phyloP scores from a whole-genome alignment of 2,329 filamentous ascomycete species.

The Plectosphaerella sp. region DNA sequence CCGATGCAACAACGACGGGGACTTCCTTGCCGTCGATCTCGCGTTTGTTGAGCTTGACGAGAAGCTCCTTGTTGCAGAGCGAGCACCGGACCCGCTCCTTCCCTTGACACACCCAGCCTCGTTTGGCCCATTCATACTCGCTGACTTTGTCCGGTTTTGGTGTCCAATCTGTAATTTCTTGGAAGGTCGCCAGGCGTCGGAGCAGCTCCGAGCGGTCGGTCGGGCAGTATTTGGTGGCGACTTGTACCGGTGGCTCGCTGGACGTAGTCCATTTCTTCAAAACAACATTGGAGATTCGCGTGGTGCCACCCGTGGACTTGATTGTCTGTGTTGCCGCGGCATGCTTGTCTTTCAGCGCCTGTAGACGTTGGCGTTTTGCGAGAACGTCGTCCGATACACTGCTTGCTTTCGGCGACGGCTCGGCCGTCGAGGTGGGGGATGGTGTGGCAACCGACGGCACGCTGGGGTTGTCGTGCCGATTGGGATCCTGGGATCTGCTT shows the following conservation, averaged over 20 bases:
- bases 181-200: slow-evolving; percentile 77
- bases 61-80: slow-evolving; percentile 77
- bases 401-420: background rate
- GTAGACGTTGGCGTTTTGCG: slow-evolving; percentile 48
- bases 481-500: slow-evolving; percentile 23
- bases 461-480: slow-evolving; percentile 9
- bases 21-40: slow-evolving; percentile 52
- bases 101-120: slow-evolving; percentile 83
- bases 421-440: slow-evolving; percentile 7
- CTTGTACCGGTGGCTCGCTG: slow-evolving; percentile 16
- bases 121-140: slow-evolving; percentile 92
- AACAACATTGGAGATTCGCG: slow-evolving; percentile 34
- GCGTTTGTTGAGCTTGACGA: slow-evolving; percentile 70
- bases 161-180: slow-evolving; percentile 89
- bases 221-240: slow-evolving; percentile 69
- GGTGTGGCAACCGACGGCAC: background rate
- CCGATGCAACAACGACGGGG: slow-evolving; percentile 49
- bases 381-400: slow-evolving; percentile 34
- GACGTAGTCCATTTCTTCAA: slow-evolving; percentile 34
- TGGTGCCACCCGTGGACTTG: slow-evolving; percentile 13
- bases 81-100: slow-evolving; percentile 82
- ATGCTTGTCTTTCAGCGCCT: slow-evolving; percentile 12
- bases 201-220: slow-evolving; percentile 82
- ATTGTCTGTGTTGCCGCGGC: slow-evolving; percentile 5
- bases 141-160: slow-evolving; percentile 81